A percentile compares a stretch with the other conserved stretches of the same genome.
Conservation (phyloP, 257 asterid species). For the Euphrasia confusa region DNA sequence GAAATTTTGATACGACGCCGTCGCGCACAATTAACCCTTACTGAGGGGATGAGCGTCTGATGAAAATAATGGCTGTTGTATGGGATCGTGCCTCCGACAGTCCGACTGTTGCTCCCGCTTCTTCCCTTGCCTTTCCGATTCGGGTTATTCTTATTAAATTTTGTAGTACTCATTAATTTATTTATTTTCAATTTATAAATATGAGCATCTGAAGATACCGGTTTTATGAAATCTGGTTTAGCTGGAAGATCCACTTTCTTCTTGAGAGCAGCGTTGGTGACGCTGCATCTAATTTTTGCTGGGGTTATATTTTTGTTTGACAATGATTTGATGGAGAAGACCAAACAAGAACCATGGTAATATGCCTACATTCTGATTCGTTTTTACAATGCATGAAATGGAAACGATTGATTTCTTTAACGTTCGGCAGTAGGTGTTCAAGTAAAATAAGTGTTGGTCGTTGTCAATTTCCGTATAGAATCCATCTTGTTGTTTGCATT, state of each 20-base stretch:
- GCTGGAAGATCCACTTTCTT: conserved; percentile 77
- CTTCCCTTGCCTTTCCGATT: conserved; percentile 86
- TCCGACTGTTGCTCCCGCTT: conserved; percentile 69
- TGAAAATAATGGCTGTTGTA: conserved; percentile 50
- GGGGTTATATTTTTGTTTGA: conserved; percentile 62
- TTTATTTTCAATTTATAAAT: conserved; percentile 13
- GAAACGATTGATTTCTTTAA: background rate
- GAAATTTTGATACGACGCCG: too few relatives aligned
- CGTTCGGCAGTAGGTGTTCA: too few relatives aligned
- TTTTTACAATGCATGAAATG: too few relatives aligned
- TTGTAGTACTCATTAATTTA: too few relatives aligned
- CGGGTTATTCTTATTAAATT: conserved; percentile 38
- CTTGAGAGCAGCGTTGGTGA: conserved; percentile 69
- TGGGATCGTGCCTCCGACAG: conserved; percentile 67
- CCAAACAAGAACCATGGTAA: conserved; percentile 76
- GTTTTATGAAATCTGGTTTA: conserved; percentile 26
- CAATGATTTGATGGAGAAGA: conserved; percentile 57
- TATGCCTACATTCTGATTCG: background rate
- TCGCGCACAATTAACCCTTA: conserved; percentile 18
- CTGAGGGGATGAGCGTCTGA: conserved; percentile 34
- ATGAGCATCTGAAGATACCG: background rate
- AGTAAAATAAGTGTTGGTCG: background rate
- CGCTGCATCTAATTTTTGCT: conserved; percentile 63
- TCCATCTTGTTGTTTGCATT: conserved; percentile 5
- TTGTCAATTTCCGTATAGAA: conserved; percentile 22